A percentile compares a stretch with the other conserved stretches of the same genome.
Evolutionary conservation across 2,329 filamentous ascomycete species (phyloP).

Genomic region (Fusarium compactum): DNA sequence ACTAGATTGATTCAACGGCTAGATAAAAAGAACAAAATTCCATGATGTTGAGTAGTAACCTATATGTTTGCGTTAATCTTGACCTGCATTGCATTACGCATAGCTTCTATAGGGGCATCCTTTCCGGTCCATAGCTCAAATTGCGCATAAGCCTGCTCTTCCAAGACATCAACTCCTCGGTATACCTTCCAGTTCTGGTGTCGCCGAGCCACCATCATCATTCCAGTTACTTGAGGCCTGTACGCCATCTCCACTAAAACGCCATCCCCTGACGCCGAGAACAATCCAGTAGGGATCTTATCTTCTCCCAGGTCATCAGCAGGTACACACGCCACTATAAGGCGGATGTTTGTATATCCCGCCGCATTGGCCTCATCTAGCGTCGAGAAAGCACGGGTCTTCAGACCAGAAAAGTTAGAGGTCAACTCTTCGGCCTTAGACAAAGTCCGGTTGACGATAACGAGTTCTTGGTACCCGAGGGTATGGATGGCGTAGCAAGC

Average conservation of each 20-base stretch:
- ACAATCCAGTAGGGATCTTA: neutral
- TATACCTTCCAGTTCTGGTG: neutral
- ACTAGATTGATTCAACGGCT: neutral
- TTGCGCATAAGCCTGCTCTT: slow-evolving; percentile 13
- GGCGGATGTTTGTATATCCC: neutral
- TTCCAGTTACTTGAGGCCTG: slow-evolving; percentile 2
- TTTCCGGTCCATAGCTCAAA: slow-evolving; percentile 7
- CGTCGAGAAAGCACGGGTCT: neutral
- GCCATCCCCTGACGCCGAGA: neutral
- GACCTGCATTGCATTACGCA: neutral
- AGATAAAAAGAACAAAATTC: too few species aligned
- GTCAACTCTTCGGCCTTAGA: neutral
- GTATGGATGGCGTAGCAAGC: slow-evolving; percentile 11
- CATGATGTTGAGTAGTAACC: neutral
- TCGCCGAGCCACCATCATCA: neutral
- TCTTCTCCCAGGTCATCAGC: slow-evolving; percentile 1
- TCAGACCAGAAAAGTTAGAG: neutral
- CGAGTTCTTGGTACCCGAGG: neutral
- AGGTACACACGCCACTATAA: neutral
- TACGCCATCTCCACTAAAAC: slow-evolving; percentile 11
- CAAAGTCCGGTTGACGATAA: slow-evolving; percentile 4
- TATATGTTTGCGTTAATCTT: neutral
- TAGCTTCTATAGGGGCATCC: neutral
- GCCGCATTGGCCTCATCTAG: accelerated
- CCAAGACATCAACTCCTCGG: neutral